Conservation (phyloP, 106 monocot species). For the Dendrobium chrysotoxum region DNA sequence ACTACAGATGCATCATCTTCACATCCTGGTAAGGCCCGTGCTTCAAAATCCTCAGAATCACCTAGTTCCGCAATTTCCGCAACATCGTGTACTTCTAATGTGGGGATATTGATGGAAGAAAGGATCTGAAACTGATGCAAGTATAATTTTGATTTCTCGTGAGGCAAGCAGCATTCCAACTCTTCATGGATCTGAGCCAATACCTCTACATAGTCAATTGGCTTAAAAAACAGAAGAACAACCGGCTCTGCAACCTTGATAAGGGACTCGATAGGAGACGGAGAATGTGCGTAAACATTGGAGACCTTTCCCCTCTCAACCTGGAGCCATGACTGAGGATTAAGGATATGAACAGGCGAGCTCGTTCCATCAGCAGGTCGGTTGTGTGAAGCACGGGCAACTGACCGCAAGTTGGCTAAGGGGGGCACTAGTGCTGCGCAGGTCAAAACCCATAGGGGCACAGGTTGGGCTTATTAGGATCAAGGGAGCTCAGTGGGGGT, state of each 20-base stretch:
- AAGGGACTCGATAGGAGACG: slow-evolving; percentile 88
- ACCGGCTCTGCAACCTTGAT: slow-evolving; percentile 81
- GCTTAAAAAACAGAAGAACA: slow-evolving; percentile 71
- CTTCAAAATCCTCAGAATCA: slow-evolving; percentile 22
- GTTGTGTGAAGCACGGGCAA: too few species aligned
- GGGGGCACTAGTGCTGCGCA: too few species aligned
- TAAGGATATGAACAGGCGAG: slow-evolving; percentile 86
- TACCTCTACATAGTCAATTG: slow-evolving; percentile 82
- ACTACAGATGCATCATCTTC: slow-evolving; percentile 21
- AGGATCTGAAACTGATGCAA: slow-evolving; percentile 88
- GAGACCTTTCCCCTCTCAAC: slow-evolving; percentile 94
- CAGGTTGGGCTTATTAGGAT: too few species aligned
- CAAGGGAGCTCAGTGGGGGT: too few species aligned
- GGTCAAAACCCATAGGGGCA: too few species aligned
- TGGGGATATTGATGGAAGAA: too few species aligned
- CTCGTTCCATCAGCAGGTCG: too few species aligned
- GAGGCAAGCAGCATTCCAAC: slow-evolving; percentile 51
- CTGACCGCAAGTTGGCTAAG: too few species aligned
- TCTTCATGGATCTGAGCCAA: slow-evolving; percentile 93
- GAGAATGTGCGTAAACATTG: slow-evolving; percentile 51
- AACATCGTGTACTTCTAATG: slow-evolving; percentile 2
- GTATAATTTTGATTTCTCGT: slow-evolving; percentile 57
- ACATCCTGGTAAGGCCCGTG: slow-evolving; percentile 14
- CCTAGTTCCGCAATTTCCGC: slow-evolving; percentile 12
- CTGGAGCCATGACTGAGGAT: slow-evolving; percentile 98